Conservation (phyloP, 2,329 filamentous ascomycete genomes). For the Fusarium agapanthi region DNA sequence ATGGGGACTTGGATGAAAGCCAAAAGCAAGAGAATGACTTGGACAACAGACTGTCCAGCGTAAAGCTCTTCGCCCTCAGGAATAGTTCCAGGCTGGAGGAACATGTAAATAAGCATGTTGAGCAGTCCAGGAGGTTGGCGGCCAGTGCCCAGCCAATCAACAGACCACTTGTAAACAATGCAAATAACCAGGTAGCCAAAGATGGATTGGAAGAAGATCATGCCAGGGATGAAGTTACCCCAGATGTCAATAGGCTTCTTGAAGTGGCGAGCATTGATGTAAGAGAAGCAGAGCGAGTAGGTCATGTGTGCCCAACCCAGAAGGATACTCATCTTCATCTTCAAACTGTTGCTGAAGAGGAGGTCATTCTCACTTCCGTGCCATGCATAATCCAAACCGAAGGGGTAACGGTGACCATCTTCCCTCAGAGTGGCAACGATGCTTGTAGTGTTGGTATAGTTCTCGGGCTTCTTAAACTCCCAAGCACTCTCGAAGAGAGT, state of each 20-base stretch:
- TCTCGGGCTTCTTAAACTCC: slow-evolving; percentile 75
- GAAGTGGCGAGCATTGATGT: slow-evolving; percentile 94
- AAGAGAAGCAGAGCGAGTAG: slow-evolving; percentile 92
- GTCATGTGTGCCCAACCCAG: slow-evolving; percentile 99
- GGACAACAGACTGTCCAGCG: slow-evolving; percentile 76
- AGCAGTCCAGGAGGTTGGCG: slow-evolving; percentile 83
- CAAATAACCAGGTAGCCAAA: slow-evolving; percentile 95
- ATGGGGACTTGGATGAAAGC: slow-evolving; percentile 89
- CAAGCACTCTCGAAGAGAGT: slow-evolving; percentile 90
- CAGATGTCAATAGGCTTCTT: slow-evolving; percentile 94
- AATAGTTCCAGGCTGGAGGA: slow-evolving; percentile 81
- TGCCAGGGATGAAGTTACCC: slow-evolving; percentile 96
- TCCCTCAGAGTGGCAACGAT: slow-evolving; percentile 73
- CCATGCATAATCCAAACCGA: slow-evolving; percentile 96
- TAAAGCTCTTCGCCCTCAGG: slow-evolving; percentile 75
- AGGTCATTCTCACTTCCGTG: slow-evolving; percentile 95
- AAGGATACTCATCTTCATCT: slow-evolving; percentile 99
- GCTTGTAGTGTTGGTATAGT: slow-evolving; percentile 71
- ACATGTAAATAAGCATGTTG: slow-evolving; percentile 99
- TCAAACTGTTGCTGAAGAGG: slow-evolving; percentile 97
- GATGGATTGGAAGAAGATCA: slow-evolving; percentile 99
- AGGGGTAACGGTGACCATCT: slow-evolving; percentile 86
- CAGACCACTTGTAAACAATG: slow-evolving; percentile 96
- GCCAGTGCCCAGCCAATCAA: slow-evolving; percentile 77
- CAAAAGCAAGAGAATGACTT: slow-evolving; percentile 80